These are phyloP conservation scores for Eucalyptus marginata DNA, from an alignment of 345 rosid species.

Conservation along the genomic window DNA sequence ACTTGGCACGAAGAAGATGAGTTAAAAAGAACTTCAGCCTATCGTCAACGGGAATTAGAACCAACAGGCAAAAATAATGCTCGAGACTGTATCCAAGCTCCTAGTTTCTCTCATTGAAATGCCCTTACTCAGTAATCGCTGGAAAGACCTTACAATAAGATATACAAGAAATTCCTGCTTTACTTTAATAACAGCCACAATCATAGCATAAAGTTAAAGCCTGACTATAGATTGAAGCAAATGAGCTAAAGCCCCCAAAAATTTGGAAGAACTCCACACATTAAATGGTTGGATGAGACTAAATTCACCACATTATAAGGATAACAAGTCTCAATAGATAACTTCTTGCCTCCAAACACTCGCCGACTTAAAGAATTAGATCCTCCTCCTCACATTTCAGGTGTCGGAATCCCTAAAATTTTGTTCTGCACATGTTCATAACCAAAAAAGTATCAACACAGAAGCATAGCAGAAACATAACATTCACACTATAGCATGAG, in stretches of 20 bases:
- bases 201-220: background rate
- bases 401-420: constrained; percentile 69
- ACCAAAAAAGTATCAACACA: background rate
- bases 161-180: background rate
- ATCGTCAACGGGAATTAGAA: background rate
- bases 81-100: background rate
- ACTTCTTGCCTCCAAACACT: constrained; percentile 78
- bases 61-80: background rate
- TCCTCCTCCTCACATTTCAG: constrained; percentile 61
- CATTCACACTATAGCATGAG: background rate
- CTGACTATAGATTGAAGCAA: background rate
- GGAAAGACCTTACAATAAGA: background rate
- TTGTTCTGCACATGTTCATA: constrained; percentile 37
- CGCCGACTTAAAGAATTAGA: constrained; percentile 80
- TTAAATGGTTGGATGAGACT: background rate
- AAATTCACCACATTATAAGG: background rate
- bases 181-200: background rate
- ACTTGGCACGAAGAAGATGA: background rate
- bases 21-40: background rate
- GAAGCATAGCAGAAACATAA: background rate
- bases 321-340: background rate
- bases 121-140: background rate
- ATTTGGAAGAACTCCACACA: background rate
- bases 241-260: background rate
- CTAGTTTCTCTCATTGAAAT: background rate